Conservation (phyloP, 805 yeast species). For the Myxozyma nipponensis region DNA sequence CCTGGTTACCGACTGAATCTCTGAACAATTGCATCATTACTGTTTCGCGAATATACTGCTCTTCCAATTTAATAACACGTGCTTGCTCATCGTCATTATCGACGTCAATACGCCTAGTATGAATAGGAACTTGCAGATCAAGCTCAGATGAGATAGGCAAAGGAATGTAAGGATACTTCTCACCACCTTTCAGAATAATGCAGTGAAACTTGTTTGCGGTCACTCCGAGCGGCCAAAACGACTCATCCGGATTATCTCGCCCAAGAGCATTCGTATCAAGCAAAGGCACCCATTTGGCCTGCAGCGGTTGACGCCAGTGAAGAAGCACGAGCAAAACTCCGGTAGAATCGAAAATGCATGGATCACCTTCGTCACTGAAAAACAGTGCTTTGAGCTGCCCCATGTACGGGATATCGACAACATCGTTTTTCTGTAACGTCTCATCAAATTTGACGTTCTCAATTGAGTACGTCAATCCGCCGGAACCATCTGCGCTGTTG, state of each 20-base stretch:
- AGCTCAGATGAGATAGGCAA: constrained; percentile 79
- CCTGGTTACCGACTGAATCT: constrained; percentile 39
- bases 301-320: constrained; percentile 72
- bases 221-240: constrained; percentile 85
- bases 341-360: constrained; percentile 77
- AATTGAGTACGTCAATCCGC: constrained; percentile 45
- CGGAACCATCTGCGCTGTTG: constrained; percentile 33
- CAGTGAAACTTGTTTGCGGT: constrained; percentile 63
- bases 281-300: constrained; percentile 84
- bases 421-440: constrained; percentile 36
- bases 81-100: constrained; percentile 4
- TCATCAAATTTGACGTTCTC: constrained; percentile 46
- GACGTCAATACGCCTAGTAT: too few species aligned
- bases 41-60: constrained; percentile 19
- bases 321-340: constrained; percentile 66
- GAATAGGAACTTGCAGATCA: constrained; percentile 65
- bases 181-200: constrained; percentile 58
- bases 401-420: constrained; percentile 39
- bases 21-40: constrained; percentile 20
- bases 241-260: constrained; percentile 51
- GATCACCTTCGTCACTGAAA: constrained; percentile 85
- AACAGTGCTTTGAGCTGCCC: constrained; percentile 64
- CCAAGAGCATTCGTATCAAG: constrained; percentile 52
- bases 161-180: constrained; percentile 73
- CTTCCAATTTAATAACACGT: constrained; percentile 20